phyloP scores from a whole-genome alignment of 805 yeast species.

The Candida peoriensis region DNA sequence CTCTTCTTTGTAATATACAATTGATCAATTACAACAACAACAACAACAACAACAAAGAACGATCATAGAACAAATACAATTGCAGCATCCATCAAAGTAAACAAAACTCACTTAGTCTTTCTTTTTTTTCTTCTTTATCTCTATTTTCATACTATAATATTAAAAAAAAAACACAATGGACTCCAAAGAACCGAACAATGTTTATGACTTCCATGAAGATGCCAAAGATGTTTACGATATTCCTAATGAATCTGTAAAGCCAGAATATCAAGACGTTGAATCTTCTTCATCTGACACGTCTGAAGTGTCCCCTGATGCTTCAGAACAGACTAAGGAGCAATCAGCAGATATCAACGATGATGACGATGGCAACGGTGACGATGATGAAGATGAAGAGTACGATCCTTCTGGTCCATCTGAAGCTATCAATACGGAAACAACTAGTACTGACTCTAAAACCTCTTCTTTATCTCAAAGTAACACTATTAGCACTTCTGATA shows the following conservation, averaged over 20 bases:
- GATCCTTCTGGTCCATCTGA: no score
- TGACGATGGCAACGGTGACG: neutral
- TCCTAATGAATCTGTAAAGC: neutral
- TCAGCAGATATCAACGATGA: neutral
- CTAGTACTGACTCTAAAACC: no score
- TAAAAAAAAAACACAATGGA: neutral
- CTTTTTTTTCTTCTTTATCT: neutral
- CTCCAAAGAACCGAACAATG: neutral
- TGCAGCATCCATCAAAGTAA: no score
- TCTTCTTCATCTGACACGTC: neutral
- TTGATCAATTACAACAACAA: no score
- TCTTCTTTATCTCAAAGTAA: no score
- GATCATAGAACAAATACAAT: no score
- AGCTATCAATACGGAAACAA: no score
- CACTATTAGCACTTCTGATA: no score
- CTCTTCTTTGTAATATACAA: no score
- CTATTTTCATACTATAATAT: neutral
- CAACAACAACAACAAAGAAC: no score
- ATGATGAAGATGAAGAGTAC: slow-evolving; percentile 14
- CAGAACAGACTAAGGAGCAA: neutral
- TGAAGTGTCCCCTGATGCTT: neutral
- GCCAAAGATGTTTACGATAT: slow-evolving; percentile 3
- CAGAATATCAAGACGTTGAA: neutral
- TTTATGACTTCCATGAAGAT: slow-evolving; percentile 4
- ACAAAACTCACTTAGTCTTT: neutral